A percentile compares a stretch with the other conserved stretches of the same genome.
phyloP scores from a whole-genome alignment of 805 yeast species.

The Ogataea pini region DNA sequence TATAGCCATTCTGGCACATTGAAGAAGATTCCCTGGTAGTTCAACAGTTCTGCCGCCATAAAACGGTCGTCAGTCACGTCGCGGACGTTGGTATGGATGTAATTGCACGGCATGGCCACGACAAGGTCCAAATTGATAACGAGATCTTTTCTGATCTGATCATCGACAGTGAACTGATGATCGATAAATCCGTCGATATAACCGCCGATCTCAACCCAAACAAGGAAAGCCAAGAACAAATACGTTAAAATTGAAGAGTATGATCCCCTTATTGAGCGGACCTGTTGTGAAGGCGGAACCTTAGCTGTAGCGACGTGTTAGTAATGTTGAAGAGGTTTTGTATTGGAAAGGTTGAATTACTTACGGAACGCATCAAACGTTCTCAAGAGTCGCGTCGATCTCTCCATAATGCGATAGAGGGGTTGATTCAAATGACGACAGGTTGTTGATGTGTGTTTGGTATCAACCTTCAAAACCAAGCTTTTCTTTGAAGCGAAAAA shows the following conservation, averaged over 20 bases:
- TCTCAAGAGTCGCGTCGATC: conserved; percentile 32
- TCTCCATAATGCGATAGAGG: too few species aligned
- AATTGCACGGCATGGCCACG: conserved; percentile 82
- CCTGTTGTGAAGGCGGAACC: conserved; percentile 66
- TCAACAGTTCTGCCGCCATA: conserved; percentile 73
- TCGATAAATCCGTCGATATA: conserved; percentile 80
- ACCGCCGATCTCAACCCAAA: conserved; percentile 85
- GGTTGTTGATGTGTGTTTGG: conserved; percentile 2
- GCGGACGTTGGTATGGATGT: conserved; percentile 68
- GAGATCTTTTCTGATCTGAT: conserved; percentile 54
- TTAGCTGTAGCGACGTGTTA: conserved; percentile 46
- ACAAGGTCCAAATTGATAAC: conserved; percentile 76
- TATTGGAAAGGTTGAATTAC: too few species aligned
- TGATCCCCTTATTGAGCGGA: conserved; percentile 78
- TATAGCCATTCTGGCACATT: conserved; percentile 51
- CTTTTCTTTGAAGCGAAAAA: too few species aligned
- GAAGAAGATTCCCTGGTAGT: conserved; percentile 64
- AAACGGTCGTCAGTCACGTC: conserved; percentile 79
- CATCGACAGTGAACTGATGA: conserved; percentile 76
- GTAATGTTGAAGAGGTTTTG: too few species aligned
- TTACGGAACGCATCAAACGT: conserved; percentile 73
- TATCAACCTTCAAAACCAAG: too few species aligned
- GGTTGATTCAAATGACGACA: too few species aligned
- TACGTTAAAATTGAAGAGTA: conserved; percentile 64
- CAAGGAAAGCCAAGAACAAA: conserved; percentile 60